Conservation (phyloP, 805 yeast species). For the Saturnispora besseyi region DNA sequence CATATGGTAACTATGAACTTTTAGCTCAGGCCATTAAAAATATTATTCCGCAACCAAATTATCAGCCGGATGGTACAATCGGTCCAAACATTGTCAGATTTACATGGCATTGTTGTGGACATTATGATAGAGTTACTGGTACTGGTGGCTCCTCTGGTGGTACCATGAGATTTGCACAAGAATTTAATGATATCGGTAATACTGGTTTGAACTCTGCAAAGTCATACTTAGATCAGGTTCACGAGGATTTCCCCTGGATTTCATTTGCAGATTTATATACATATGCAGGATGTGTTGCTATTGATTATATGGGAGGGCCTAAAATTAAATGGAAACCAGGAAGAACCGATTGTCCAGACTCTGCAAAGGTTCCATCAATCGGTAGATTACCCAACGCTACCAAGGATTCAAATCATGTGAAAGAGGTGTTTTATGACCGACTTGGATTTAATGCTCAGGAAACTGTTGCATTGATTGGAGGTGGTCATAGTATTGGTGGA, state of each 20-base stretch:
- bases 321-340: constrained; percentile 78
- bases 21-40: constrained; percentile 31
- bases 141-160: constrained; percentile 68
- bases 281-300: constrained; percentile 67
- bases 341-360: constrained; percentile 48
- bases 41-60: constrained; percentile 30
- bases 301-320: constrained; percentile 76
- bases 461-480: constrained; percentile 64
- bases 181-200: constrained; percentile 50
- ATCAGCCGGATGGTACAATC: constrained; percentile 54
- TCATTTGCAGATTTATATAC: constrained; percentile 76
- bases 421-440: constrained; percentile 46
- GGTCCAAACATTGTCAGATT: constrained; percentile 75
- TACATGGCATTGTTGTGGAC: constrained; percentile 87
- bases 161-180: constrained; percentile 49
- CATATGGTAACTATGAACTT: constrained; percentile 24
- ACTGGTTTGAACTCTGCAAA: constrained; percentile 55
- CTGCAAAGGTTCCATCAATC: constrained; percentile 46
- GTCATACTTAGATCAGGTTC: constrained; percentile 47
- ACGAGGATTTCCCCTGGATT: constrained; percentile 56
- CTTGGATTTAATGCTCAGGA: constrained; percentile 65
- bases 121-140: constrained; percentile 47
- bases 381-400: constrained; percentile 72
- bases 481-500: constrained; percentile 71
- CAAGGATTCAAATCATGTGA: constrained; percentile 54